Evolutionary conservation across 345 rosid genomes (phyloP), one percentile per base, ranked within the genome.

Genomic region (Lagerstroemia speciosa): DNA sequence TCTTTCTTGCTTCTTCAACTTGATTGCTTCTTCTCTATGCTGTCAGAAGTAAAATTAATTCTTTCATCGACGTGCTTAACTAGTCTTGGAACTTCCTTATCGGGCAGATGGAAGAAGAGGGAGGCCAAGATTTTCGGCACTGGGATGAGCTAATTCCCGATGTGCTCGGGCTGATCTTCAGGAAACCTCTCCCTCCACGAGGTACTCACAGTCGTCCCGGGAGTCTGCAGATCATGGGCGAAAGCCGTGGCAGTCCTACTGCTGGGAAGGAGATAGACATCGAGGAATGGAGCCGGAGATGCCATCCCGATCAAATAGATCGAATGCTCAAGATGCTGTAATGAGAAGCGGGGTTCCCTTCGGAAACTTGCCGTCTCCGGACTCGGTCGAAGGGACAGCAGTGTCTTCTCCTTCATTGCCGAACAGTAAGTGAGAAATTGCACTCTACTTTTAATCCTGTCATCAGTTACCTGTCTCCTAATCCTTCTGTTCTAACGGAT

Each of bases 71-170:
- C n/a, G n/a, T n/a, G n/a, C n/a, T 37, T 9, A 55, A 60, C 10
- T 10, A 62, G 16, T 62, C n/a, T 2, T 62, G 7, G 1, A 27
- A 30, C 45, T 38, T 65, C 32, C 50, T 38, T 65, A 31, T 65
- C 19, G 48, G 29, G 20, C 52, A 73, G 68, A 68, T 89, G 92
- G 90, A 81, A 71, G 80, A 66, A 87, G 90, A 83, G 72, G 79
- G 55, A 61, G 88, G 69, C 63, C 73, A 81, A 20, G 88, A 85
- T 70, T 77, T 81, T 70, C 70, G 86, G 68, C 76, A 19, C 12
- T 93, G 97, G 98, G 98, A 88, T 71, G 98, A 89, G 55, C 75
- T 93, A 36, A 83, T 93, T 26, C 98, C 98, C 6, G 98, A 93
- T 64, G 93, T 91, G 10, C 83, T 93, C 33, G 96, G 97, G 41